Base-by-base conservation (phyloP, 345 rosid genomes). In the Eucalyptus tenuipes region DNA sequence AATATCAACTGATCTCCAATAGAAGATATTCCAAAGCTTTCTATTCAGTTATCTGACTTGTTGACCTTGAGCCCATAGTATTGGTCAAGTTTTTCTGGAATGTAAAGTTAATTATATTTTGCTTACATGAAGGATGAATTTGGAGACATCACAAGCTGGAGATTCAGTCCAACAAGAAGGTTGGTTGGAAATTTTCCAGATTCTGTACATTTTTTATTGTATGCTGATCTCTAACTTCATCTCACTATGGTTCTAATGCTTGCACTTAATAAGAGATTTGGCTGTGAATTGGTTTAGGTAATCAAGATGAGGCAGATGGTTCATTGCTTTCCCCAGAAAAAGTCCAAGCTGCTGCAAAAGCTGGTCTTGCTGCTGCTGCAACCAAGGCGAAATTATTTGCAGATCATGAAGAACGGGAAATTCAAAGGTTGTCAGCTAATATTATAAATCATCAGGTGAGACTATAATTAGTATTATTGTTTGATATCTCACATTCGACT, bases 321-420 rank as follows among this genome's bases (percentile, higher is more conserved):
- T 91, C 92, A 55, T 91, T 96, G 87, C 33, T 97, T 68, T 92
- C 98, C 88, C 88, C 92, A 45, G 98, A 95, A 87, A 95, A 94
- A 87, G 97, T 95, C 53, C 92, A 94, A 94, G 92, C 92, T 81
- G 99, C 99, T 85, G 97, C 98, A 29, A 92, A 93, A 94, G 97
- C 92, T 64, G 99, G 99, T 89, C 96, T 98, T 92, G 92, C 98
- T 88, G 98, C 99, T 89, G 98, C 99, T 79, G 99, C 99, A 86
- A 97, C 95, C 47, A 98, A 98, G 92, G 97, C 98, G 61, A 98
- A 98, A 91, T 91, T 97, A 90, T 98, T 98, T 94, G 99, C 99
- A 1, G 99, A 98, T 92, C 99, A 98, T 89, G 99, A 98, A 91
- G 99, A 98, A 89, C 95, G 99, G 7, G 99, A 98, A 93, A 98